Base-by-base conservation (phyloP, 208 protist species). In the Trypanosoma boissoni region DNA sequence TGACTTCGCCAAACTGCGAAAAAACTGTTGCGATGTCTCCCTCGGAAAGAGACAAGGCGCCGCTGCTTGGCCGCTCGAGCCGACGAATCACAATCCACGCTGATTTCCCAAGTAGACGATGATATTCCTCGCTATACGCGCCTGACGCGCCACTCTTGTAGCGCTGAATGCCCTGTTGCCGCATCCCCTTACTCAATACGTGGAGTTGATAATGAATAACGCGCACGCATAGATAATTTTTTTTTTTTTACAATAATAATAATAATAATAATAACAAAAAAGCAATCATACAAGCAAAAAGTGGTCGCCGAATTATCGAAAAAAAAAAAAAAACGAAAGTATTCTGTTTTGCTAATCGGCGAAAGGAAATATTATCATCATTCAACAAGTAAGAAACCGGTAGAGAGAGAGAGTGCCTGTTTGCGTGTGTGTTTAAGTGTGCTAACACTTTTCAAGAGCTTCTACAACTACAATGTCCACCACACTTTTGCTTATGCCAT, bases 21-120 rank as follows among this genome's bases (percentile, higher is more conserved):
- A 95, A 95, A 8, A 91, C 88, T 0, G 88, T 92, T 0, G 76
- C 83, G 2, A 95, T 49, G 56, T 95, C 88, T 10, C 88, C 85
- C 55, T 95, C 85, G 0, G 88, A 90, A 3, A 91, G 69, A 45
- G 78, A 55, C 18, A 60, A 56, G 4, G 34, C 31, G 18, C 50
- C 44, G 20, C 21, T 21, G 6, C 3, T 24, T 34, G 44, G 23
- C 16, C 65, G 71, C n/a, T 88, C 53, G 31, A 92, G 56, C 14
- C 68, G 72, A 20, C 72, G 63, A 36, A 92, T 70, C 14, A 90
- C 54, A 49, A 95, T 88, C 86, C 88, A 95, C 28, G 72, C 62
- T 6, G 83, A 80, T 0, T 48, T 61, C 2, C 83, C 85, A 31
- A 92, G 71, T 10, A 95, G 56, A 3, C 75, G 29, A 31, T 95